phyloP scores from a whole-genome alignment of 2,329 filamentous ascomycete species.

The Phoma sp. region DNA sequence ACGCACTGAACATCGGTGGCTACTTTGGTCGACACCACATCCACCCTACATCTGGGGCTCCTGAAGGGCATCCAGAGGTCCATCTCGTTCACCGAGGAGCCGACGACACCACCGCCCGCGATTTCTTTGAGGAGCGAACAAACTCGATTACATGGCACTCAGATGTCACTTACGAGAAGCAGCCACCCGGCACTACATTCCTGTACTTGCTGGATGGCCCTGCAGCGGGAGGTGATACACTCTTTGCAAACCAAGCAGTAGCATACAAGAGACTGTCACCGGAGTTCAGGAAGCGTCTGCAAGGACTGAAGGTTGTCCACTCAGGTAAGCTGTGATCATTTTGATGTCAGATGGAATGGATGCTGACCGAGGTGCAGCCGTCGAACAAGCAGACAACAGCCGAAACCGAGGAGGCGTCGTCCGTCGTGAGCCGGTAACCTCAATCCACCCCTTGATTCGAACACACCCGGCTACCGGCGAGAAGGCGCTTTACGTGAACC shows the following conservation, averaged over 20 bases:
- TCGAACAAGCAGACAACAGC: conserved; percentile 77
- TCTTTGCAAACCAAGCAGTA: conserved; percentile 79
- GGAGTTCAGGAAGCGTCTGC: conserved; percentile 77
- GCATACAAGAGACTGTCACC: conserved; percentile 84
- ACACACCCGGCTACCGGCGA: conserved; percentile 83
- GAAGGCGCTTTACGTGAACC: conserved; percentile 83
- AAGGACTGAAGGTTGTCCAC: conserved; percentile 81
- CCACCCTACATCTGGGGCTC: conserved; percentile 78
- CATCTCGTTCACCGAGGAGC: conserved; percentile 80
- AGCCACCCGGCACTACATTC: conserved; percentile 90
- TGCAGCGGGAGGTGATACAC: conserved; percentile 79
- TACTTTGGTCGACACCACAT: conserved; percentile 86
- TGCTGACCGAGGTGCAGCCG: conserved; percentile 41
- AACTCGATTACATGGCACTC: conserved; percentile 89
- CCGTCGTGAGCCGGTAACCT: conserved; percentile 75
- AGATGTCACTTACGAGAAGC: conserved; percentile 85
- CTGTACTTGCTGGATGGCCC: conserved; percentile 86
- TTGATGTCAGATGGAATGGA: background rate
- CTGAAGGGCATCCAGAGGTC: conserved; percentile 74
- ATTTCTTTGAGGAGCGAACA: conserved; percentile 72
- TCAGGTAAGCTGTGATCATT: conserved; percentile 61
- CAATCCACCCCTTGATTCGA: conserved; percentile 77
- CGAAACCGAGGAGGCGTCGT: conserved; percentile 72
- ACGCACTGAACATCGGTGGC: conserved; percentile 71
- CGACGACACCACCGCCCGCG: conserved; percentile 64